Evolutionary conservation across 805 yeast genomes (phyloP), one percentile per base, ranked within the genome.

Genomic region (Kodamaea fukazawae): DNA sequence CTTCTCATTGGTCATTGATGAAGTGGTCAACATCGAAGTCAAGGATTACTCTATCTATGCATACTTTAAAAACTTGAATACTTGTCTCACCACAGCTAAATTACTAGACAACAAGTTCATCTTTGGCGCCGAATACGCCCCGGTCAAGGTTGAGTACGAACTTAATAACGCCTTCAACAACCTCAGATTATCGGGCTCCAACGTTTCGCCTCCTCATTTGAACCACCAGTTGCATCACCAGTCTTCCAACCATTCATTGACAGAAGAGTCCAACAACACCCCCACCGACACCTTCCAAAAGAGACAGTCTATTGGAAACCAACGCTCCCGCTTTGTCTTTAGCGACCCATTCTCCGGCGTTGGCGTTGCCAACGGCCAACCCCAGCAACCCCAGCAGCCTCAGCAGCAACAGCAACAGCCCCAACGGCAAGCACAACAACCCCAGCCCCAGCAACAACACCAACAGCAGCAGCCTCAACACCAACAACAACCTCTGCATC

Each of bases 1-100:
- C 6, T 85, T 85, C 55, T 75, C 91, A 4, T 62, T 85, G 40
- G 85, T 86, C n/a, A 62, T 70, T 45, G 87, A 82, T 49, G 82
- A 69, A 44, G 53, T 81, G 34, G 47, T 72, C 26, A 70, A 62
- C 42, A 62, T 79, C 29, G 83, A 78, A 40, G 48, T 78, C 28
- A 53, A 62, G 17, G 73, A 71, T 43, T 49, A 45, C 38, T 46
- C 42, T 38, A 53, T 67, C 35, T 54, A 51, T 36, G 74, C 69
- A 18, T 55, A 48, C 40, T 70, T 70, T 56, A 60, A 58, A 39
- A 64, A 53, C 47, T 48, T 55, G 26, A 59, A 60, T 49, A 63
- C 74, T 11, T 69, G 74, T 50, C 43, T 66, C 28, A 60, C 74
- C 13, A 65, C 73, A 2, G 69, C 59, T 12, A 60, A 63, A 43